These are phyloP conservation scores for Stagonosporopsis rhizophila DNA, from an alignment of 2,329 filamentous ascomycete genomes.

Conservation along the genomic window DNA sequence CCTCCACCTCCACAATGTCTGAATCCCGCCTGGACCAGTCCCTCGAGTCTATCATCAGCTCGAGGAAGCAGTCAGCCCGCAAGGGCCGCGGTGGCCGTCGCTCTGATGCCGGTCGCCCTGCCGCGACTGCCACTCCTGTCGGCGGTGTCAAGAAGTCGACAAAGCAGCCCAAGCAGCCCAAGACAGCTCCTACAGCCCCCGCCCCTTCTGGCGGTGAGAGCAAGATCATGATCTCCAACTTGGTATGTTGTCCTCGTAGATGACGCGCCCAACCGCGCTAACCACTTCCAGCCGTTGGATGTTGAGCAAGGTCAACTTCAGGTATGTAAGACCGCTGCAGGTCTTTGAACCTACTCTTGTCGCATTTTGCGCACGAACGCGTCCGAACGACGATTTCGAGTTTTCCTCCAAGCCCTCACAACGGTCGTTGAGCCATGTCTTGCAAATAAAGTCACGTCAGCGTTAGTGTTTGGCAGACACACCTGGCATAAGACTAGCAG, in stretches of 20 bases:
- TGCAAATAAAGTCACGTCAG: conserved; percentile 37
- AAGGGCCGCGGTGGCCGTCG: conserved; percentile 58
- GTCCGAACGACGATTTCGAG: conserved; percentile 43
- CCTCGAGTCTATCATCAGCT: conserved; percentile 95
- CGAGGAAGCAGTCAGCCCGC: conserved; percentile 64
- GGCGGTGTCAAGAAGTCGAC: conserved; percentile 86
- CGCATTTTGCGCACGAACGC: conserved; percentile 41
- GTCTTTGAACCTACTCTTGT: conserved; percentile 51
- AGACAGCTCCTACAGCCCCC: conserved; percentile 70
- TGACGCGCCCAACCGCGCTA: conserved; percentile 49
- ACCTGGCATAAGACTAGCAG: conserved; percentile 41
- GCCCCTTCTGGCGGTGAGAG: conserved; percentile 73
- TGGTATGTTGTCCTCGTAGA: conserved; percentile 68
- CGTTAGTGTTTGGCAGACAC: conserved; percentile 42
- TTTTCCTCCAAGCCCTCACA: conserved; percentile 25
- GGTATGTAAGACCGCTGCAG: conserved; percentile 89
- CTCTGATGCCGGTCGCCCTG: conserved; percentile 56
- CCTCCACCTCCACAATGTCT: conserved; percentile 31
- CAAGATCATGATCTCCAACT: conserved; percentile 98
- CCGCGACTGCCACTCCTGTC: conserved; percentile 71
- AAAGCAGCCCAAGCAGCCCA: conserved; percentile 64
- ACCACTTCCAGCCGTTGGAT: conserved; percentile 80
- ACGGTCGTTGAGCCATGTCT: conserved; percentile 38
- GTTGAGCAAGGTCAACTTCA: conserved; percentile 97
- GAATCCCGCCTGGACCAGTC: conserved; percentile 89